Base-by-base conservation (phyloP, 2,329 filamentous ascomycete species). In the Fusarium chaquense region DNA sequence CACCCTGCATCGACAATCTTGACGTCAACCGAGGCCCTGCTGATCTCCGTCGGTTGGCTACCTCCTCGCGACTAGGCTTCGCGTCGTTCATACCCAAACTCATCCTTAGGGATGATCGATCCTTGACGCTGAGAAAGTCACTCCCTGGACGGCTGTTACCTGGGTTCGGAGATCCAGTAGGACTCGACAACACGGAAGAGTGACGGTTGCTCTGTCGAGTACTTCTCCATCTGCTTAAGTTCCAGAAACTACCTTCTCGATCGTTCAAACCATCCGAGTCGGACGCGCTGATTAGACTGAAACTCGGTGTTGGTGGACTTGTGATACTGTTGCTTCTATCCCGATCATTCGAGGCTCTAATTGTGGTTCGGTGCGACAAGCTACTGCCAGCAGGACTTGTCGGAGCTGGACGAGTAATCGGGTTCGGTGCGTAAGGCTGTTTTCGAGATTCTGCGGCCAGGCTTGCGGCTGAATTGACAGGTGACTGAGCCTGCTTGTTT, bases 221-320 rank as follows among this genome's bases (percentile, higher is more conserved):
- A 7, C 81, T 80, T 52, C 81, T 83, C 87, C 86, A 89, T 24
- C 84, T 81, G 36, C 82, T 83, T 22, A 87, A 74, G 63, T 86
- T 89, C 87, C 87, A 90, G 73, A 90, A 89, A 12, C 83, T 26
- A 69, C 79, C 76, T 10, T 82, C 81, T 5, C 82, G 82, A 6
- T 83, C 81, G 28, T 81, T 79, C 8, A 79, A 78, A 12, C 81
- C 75, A 18, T 82, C 77, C 1, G 76, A 67, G 18, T 78, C 78
- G 9, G 75, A 72, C 7, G 75, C 74, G 36, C 75, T 79, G 9
- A 79, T 78, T 28, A 88, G 80, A 7, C 82, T 86, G 73, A 89
- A 89, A 62, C 86, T 86, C 3, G 87, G 87, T 1, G 85, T 85
- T 1, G 86, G 87, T 1, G 84, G 85, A 4, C 81, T 75, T 6